Evolutionary conservation across 495 filamentous ascomycete species (phyloP).

Genomic region (Thozetella sp.): DNA sequence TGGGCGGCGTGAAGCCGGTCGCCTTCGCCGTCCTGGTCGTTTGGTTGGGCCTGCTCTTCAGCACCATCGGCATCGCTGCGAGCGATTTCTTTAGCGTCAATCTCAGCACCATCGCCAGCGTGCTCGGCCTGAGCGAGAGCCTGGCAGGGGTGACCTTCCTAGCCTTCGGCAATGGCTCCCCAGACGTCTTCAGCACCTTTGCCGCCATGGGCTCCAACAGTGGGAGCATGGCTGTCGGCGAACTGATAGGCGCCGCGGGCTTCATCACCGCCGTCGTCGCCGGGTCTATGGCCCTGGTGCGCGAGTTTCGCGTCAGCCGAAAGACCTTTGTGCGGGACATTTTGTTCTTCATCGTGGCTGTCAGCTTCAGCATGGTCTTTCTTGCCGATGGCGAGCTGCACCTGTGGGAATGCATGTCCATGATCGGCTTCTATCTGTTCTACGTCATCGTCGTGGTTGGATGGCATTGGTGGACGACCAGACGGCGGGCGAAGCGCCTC

Average conservation of each 20-base stretch:
- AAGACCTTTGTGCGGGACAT: conserved; percentile 92
- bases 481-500: conserved; percentile 57
- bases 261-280: conserved; percentile 98
- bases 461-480: conserved; percentile 86
- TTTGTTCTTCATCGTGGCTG: conserved; percentile 87
- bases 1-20: conserved; percentile 68
- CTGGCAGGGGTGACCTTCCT: conserved; percentile 96
- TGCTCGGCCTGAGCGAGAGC: conserved; percentile 92
- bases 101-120: conserved; percentile 84
- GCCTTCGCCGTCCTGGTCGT: conserved; percentile 75
- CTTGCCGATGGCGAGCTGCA: conserved; percentile 82
- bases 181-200: conserved; percentile 98
- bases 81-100: conserved; percentile 99
- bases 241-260: conserved; percentile 91
- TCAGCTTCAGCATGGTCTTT: conserved; percentile 85
- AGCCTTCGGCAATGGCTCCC: conserved; percentile 98
- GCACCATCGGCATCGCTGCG: conserved; percentile 97
- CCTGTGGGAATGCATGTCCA: conserved; percentile 84
- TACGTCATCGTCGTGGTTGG: conserved; percentile 88
- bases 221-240: conserved; percentile 92
- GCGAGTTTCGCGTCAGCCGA: conserved; percentile 87
- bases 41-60: conserved; percentile 93
- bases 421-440: conserved; percentile 91
- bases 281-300: conserved; percentile 95
- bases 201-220: conserved; percentile 97